Conservation (phyloP, 495 filamentous ascomycete species). For the Penicillium pancosmium region DNA sequence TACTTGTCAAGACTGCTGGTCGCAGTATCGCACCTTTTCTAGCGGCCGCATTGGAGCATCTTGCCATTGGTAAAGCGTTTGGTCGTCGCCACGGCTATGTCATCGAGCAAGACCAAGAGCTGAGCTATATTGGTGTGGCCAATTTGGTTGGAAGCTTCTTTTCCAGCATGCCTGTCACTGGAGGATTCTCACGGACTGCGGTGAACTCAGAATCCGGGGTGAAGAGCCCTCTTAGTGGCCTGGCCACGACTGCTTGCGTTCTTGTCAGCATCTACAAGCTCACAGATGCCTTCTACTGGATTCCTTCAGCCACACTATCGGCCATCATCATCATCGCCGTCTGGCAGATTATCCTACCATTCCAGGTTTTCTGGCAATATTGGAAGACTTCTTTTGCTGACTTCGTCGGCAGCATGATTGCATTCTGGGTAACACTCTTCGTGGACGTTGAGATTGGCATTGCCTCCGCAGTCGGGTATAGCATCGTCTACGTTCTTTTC, state of each 20-base stretch:
- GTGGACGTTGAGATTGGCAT: too few species aligned
- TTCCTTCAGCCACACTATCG: slow-evolving; percentile 78
- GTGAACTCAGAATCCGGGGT: slow-evolving; percentile 98
- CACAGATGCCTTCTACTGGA: slow-evolving; percentile 88
- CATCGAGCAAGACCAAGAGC: slow-evolving; percentile 96
- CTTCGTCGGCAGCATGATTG: too few species aligned
- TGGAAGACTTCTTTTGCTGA: too few species aligned
- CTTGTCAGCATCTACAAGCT: slow-evolving; percentile 96
- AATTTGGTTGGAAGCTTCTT: slow-evolving; percentile 94
- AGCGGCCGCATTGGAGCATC: slow-evolving; percentile 77
- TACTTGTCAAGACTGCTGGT: slow-evolving; percentile 64
- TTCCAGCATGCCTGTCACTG: slow-evolving; percentile 90
- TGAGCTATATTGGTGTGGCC: slow-evolving; percentile 90
- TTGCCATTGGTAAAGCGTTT: slow-evolving; percentile 96
- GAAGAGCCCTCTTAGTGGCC: slow-evolving; percentile 89
- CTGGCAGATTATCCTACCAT: too few species aligned
- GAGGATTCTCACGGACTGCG: slow-evolving; percentile 94
- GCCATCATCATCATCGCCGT: slow-evolving; percentile 97
- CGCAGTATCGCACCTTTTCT: slow-evolving; percentile 68
- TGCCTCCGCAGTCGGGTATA: too few species aligned
- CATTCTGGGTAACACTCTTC: too few species aligned
- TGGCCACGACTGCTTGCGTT: slow-evolving; percentile 96
- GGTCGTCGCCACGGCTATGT: slow-evolving; percentile 96
- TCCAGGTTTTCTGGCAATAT: too few species aligned
- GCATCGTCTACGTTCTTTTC: too few species aligned